Conservation (phyloP, 345 rosid species). For the Angophora floribunda region DNA sequence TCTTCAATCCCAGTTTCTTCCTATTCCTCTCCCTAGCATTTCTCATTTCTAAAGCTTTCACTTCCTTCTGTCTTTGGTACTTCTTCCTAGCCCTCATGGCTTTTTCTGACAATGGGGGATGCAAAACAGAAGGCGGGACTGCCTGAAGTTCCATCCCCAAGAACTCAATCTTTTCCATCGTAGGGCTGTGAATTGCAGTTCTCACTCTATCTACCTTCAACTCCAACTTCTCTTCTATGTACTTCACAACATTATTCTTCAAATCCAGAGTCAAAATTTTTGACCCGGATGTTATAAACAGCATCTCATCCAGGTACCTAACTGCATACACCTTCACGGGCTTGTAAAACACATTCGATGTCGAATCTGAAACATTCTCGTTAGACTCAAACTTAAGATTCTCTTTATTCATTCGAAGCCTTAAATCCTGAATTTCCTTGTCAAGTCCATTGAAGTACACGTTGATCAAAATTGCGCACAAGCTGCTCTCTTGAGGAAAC, state of each 20-base stretch:
- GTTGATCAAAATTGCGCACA: constrained; percentile 59
- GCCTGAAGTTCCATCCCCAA: constrained; percentile 87
- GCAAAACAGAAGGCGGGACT: constrained; percentile 78
- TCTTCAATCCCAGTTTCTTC: constrained; percentile 66
- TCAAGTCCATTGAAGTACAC: constrained; percentile 74
- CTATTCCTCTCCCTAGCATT: constrained; percentile 82
- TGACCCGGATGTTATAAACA: constrained; percentile 69
- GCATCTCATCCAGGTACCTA: constrained; percentile 87
- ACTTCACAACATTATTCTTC: constrained; percentile 41
- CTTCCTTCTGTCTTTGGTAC: constrained; percentile 84
- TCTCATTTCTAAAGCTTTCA: constrained; percentile 53
- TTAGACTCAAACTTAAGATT: constrained; percentile 26
- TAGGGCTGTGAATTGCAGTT: constrained; percentile 73
- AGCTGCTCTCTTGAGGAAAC: constrained; percentile 75
- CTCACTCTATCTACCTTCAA: constrained; percentile 54
- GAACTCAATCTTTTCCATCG: constrained; percentile 68
- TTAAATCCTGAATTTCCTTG: constrained; percentile 51
- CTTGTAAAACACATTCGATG: constrained; percentile 43
- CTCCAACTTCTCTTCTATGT: constrained; percentile 48
- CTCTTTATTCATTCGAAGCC: constrained; percentile 36
- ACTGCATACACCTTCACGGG: constrained; percentile 61
- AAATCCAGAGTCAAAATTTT: constrained; percentile 54
- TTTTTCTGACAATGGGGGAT: constrained; percentile 74
- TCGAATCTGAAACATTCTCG: constrained; percentile 10
- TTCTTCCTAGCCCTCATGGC: constrained; percentile 84